phyloP scores from a whole-genome alignment of 2,329 filamentous ascomycete species.

The Venturia nashicola region DNA sequence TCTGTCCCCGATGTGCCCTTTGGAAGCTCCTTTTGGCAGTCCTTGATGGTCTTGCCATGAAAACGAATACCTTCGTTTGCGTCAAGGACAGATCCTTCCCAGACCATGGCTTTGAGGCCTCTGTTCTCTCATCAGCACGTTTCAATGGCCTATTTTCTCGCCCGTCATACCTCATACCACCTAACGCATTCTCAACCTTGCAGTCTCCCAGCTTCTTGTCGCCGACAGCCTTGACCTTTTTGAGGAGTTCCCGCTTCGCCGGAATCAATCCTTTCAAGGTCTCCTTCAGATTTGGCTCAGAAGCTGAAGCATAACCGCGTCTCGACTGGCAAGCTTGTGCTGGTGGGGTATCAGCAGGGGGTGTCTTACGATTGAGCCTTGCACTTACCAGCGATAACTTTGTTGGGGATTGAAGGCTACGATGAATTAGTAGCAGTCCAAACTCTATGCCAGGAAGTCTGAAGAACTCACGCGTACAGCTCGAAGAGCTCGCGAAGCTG shows the following conservation, averaged over 20 bases:
- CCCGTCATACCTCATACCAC: conserved; percentile 65
- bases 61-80: conserved; percentile 96
- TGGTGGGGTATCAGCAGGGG: background rate
- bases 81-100: conserved; percentile 95
- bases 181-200: conserved; percentile 86
- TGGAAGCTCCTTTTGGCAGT: conserved; percentile 86
- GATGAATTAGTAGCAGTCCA: conserved; percentile 1
- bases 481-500: conserved; percentile 50
- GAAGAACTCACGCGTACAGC: conserved; percentile 45
- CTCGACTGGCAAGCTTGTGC: conserved; percentile 9
- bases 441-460: background rate
- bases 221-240: conserved; percentile 79
- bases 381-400: conserved; percentile 7
- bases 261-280: conserved; percentile 77
- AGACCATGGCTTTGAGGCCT: conserved; percentile 94
- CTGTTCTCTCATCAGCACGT: conserved; percentile 20
- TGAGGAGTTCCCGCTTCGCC: conserved; percentile 82
- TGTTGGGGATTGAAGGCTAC: conserved; percentile 9
- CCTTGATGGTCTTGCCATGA: conserved; percentile 95
- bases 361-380: background rate
- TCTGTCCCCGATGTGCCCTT: conserved; percentile 87
- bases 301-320: conserved; percentile 57
- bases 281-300: conserved; percentile 82
- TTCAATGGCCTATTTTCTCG: conserved; percentile 10
- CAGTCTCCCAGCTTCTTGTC: conserved; percentile 81